Evolutionary conservation across 1,284 basidiomycete genomes (phyloP).

Genomic region (Cutaneotrichosporon curvatum): DNA sequence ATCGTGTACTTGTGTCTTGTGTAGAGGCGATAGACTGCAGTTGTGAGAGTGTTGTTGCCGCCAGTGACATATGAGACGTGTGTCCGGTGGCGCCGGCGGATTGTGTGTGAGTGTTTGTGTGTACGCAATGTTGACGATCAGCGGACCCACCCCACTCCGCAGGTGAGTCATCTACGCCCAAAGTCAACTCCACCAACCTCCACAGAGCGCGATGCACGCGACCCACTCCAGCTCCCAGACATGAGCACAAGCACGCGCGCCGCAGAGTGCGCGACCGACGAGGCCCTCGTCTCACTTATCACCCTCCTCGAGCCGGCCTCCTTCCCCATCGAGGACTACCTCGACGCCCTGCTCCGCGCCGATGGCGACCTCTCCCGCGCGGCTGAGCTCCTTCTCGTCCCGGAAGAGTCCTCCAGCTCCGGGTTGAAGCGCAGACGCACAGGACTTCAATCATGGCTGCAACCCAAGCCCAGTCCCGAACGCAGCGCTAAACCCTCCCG

Average conservation of each 20-base stretch:
- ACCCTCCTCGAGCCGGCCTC: slow-evolving; percentile 38
- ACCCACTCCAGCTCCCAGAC: too few relatives aligned
- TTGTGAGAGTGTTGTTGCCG: too few relatives aligned
- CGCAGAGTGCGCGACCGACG: slow-evolving; percentile 14
- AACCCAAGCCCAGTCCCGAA: background rate
- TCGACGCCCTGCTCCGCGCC: slow-evolving; percentile 57
- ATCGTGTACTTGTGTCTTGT: too few relatives aligned
- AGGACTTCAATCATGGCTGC: background rate
- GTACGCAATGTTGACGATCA: too few relatives aligned
- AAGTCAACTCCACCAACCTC: background rate
- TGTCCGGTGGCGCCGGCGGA: too few relatives aligned
- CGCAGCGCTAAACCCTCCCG: too few relatives aligned
- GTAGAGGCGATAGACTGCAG: too few relatives aligned
- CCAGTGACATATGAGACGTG: too few relatives aligned
- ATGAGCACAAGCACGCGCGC: too few relatives aligned
- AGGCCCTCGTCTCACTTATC: slow-evolving; percentile 34
- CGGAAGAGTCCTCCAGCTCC: background rate
- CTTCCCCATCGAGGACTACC: slow-evolving; percentile 29
- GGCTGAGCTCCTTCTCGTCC: slow-evolving; percentile 48
- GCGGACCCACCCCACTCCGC: background rate
- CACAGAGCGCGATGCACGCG: too few relatives aligned
- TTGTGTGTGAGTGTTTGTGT: too few relatives aligned
- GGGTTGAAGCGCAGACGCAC: background rate
- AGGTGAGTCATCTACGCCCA: background rate
- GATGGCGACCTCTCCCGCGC: slow-evolving; percentile 59